Conservation (phyloP, 2,329 filamentous ascomycete species). For the Dendryphion nanum region DNA sequence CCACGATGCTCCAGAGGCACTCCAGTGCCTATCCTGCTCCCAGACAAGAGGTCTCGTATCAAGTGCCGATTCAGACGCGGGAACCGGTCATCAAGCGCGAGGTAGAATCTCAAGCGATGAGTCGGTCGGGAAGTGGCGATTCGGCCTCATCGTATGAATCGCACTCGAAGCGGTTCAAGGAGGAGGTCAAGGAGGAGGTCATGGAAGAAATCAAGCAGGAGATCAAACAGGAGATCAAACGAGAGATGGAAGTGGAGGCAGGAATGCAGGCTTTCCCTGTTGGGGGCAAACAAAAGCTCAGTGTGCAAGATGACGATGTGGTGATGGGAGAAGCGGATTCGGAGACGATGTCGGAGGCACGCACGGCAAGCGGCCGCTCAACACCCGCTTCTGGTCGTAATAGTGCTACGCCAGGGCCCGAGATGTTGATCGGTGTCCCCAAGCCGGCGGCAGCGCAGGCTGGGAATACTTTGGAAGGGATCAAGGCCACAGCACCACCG, state of each 20-base stretch:
- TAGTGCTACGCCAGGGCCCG: conserved; percentile 2
- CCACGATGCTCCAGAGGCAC: conserved; percentile 54
- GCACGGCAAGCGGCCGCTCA: conserved; percentile 24
- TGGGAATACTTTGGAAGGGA: background rate
- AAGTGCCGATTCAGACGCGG: conserved; percentile 21
- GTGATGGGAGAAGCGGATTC: conserved; percentile 29
- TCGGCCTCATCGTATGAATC: conserved; percentile 12
- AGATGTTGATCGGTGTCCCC: background rate
- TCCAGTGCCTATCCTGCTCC: conserved; percentile 43
- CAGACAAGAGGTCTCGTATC: conserved; percentile 1
- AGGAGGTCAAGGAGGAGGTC: conserved; percentile 5
- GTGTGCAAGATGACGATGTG: conserved; percentile 45
- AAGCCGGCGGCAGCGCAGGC: background rate
- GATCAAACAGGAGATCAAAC: conserved; percentile 15
- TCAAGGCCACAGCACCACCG: conserved; percentile 21
- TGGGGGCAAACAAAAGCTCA: conserved; percentile 77
- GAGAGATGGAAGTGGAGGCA: conserved; percentile 65
- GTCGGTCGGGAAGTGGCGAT: conserved; percentile 20
- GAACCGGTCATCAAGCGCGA: conserved; percentile 18
- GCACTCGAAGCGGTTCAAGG: conserved; percentile 1
- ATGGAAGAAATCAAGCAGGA: conserved; percentile 19
- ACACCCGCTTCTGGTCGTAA: conserved; percentile 22
- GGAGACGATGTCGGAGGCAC: conserved; percentile 9
- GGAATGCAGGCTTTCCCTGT: conserved; percentile 61
- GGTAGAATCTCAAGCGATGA: conserved; percentile 21